Evolutionary conservation across 2,329 filamentous ascomycete species (phyloP).

Genomic region (Samsoniella hepiali): DNA sequence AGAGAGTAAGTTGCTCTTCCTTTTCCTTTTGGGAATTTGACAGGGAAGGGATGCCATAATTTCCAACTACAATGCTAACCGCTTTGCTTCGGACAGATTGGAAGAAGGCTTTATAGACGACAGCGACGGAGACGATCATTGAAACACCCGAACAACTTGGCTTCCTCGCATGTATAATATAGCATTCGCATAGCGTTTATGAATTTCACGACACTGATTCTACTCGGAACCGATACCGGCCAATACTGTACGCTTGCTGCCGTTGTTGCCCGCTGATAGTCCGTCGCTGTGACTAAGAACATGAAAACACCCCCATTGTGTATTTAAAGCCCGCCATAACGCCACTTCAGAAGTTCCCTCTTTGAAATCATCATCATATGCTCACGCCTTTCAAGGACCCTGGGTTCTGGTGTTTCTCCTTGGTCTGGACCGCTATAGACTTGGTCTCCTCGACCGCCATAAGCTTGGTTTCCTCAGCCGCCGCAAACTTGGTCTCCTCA

Average conservation of each 20-base stretch:
- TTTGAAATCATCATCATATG: neutral
- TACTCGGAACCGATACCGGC: constrained; percentile 1
- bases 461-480: too few relatives aligned
- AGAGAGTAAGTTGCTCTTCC: constrained; percentile 57
- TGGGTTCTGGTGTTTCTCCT: neutral
- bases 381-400: neutral
- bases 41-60: neutral
- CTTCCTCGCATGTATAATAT: neutral
- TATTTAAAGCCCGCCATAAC: neutral
- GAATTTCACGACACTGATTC: constrained; percentile 14
- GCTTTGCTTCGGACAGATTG: constrained; percentile 25
- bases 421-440: neutral
- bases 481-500: too few relatives aligned
- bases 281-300: neutral
- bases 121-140: constrained; percentile 36
- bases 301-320: neutral
- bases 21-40: neutral
- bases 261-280: neutral
- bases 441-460: neutral
- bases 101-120: constrained; percentile 45
- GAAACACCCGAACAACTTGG: neutral
- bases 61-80: neutral
- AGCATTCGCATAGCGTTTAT: constrained; percentile 17
- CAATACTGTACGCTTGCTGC: neutral
- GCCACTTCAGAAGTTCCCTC: neutral